phyloP scores from a whole-genome alignment of 768 basidiomycete genomes.

The Imleria badia region DNA sequence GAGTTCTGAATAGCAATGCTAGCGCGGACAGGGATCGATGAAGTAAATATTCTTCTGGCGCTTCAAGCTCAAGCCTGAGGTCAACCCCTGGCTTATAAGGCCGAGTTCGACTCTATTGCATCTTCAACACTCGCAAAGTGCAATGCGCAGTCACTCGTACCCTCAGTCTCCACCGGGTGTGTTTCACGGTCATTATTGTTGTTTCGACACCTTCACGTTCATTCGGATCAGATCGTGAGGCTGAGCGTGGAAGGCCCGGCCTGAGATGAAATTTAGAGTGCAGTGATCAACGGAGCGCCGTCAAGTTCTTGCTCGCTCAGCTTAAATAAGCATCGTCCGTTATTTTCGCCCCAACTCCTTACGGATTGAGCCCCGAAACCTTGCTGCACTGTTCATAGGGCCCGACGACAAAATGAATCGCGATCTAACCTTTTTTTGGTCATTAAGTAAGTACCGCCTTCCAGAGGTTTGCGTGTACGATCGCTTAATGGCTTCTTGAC shows the following conservation, averaged over 20 bases:
- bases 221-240: constrained; percentile 1
- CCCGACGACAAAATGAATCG: constrained; percentile 2
- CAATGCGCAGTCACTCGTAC: background rate
- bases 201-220: background rate
- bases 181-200: background rate
- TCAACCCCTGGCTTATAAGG: no score
- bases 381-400: background rate
- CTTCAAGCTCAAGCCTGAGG: background rate
- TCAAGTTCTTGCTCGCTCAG: background rate
- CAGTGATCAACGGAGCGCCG: background rate
- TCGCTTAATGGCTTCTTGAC: constrained; percentile 3
- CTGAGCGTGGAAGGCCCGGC: constrained; percentile 1
- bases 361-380: constrained; percentile 2
- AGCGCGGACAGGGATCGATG: background rate
- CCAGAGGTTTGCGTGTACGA: background rate
- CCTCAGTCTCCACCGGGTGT: background rate
- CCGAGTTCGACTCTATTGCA: background rate
- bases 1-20: background rate
- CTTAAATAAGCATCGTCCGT: constrained; percentile 13
- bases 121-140: background rate
- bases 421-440: background rate
- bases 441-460: background rate
- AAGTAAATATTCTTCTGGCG: background rate
- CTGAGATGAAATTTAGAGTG: background rate
- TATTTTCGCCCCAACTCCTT: constrained; percentile 20